phyloP scores from a whole-genome alignment of 108 stramenopile species.

The Nannochloropsis gaditana region DNA sequence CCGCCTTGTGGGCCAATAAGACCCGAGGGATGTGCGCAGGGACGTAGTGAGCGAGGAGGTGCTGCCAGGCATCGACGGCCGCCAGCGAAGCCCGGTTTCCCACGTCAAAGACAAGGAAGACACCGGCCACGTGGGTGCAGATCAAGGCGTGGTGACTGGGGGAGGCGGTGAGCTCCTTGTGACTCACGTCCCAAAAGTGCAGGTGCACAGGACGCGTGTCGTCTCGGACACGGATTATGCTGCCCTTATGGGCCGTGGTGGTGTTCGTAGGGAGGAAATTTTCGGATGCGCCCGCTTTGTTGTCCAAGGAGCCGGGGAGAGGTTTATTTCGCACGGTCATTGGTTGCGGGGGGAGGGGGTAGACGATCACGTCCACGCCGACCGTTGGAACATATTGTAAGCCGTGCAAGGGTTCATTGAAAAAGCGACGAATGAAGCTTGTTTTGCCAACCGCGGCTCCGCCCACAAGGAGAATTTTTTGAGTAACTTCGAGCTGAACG shows the following conservation, averaged over 20 bases:
- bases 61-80: slow-evolving; percentile 41
- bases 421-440: slow-evolving; percentile 25
- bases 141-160: slow-evolving; percentile 44
- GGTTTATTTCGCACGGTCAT: not conserved
- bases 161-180: slow-evolving; percentile 28
- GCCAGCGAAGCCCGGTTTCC: slow-evolving; percentile 31
- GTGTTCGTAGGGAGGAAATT: slow-evolving; percentile 21
- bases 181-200: slow-evolving; percentile 42
- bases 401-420: slow-evolving; percentile 29
- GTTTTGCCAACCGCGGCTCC: slow-evolving; percentile 30
- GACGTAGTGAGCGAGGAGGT: not conserved
- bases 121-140: slow-evolving; percentile 27
- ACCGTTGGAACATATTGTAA: slow-evolving; percentile 32
- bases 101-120: slow-evolving; percentile 38
- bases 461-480: not conserved
- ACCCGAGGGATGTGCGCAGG: slow-evolving; percentile 33
- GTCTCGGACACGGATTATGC: not conserved
- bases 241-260: slow-evolving; percentile 22
- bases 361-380: slow-evolving; percentile 35
- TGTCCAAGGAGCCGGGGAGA: not conserved
- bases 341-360: not conserved
- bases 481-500: not conserved
- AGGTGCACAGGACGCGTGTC: slow-evolving; percentile 36
- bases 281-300: not conserved
- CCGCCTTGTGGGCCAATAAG: slow-evolving; percentile 43